Evolutionary conservation across 352 stramenopile species (phyloP).

Genomic region (Pythium periplocum): DNA sequence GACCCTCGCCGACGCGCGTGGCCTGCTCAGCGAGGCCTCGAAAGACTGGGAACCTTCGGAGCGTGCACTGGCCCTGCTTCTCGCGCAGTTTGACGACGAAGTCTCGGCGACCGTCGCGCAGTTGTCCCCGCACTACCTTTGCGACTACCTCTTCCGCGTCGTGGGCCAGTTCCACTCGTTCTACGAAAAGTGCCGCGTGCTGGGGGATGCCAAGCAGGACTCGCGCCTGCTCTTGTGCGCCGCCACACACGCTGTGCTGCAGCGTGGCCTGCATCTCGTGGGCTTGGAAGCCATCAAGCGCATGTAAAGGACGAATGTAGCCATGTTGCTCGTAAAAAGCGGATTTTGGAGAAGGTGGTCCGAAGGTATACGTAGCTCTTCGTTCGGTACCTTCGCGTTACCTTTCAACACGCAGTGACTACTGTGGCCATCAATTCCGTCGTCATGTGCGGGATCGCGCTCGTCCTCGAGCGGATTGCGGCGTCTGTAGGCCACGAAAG

Average conservation of each 20-base stretch:
- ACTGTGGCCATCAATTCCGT: no score
- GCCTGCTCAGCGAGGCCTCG: slow-evolving; percentile 38
- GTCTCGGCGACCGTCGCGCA: slow-evolving; percentile 44
- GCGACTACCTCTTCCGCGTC: slow-evolving; percentile 81
- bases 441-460: slow-evolving; percentile 33
- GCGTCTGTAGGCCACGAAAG: neutral
- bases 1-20: slow-evolving; percentile 19
- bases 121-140: slow-evolving; percentile 69
- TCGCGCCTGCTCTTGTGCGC: slow-evolving; percentile 69
- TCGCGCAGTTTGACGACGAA: slow-evolving; percentile 80
- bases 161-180: slow-evolving; percentile 76
- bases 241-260: slow-evolving; percentile 63
- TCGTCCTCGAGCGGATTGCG: slow-evolving; percentile 17
- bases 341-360: no score
- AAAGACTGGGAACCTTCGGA: slow-evolving; percentile 61
- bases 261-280: slow-evolving; percentile 58
- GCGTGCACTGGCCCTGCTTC: slow-evolving; percentile 59
- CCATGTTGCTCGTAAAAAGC: no score
- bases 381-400: no score
- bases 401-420: no score
- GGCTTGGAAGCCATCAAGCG: slow-evolving; percentile 61
- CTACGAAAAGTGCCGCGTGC: slow-evolving; percentile 75
- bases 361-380: no score
- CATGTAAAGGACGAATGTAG: slow-evolving; percentile 35
- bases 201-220: slow-evolving; percentile 57